Percentiles rank a stretch among this genome's conserved stretches.
Evolutionary conservation across 192 early-diverging fungal species (phyloP).

Genomic region (Helicostylum pulchrum): DNA sequence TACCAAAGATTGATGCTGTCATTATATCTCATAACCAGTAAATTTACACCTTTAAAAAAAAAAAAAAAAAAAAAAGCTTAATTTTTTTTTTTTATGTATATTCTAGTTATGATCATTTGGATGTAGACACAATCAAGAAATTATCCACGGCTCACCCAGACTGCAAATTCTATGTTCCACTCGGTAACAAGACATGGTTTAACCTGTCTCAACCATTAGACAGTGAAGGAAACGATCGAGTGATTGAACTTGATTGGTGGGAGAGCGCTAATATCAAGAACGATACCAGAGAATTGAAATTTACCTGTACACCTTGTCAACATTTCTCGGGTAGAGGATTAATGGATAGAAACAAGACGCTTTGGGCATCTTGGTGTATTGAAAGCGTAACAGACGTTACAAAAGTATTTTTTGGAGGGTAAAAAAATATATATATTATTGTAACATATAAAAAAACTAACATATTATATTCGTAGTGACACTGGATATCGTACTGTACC

Average conservation of each 20-base stretch:
- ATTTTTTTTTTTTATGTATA: neutral
- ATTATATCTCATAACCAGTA: slow-evolving; percentile 81
- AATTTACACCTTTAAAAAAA: neutral
- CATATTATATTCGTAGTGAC: slow-evolving; percentile 55
- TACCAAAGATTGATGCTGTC: slow-evolving; percentile 70
- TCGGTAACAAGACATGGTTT: slow-evolving; percentile 73
- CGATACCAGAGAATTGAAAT: slow-evolving; percentile 6
- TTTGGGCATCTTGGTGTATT: slow-evolving; percentile 80
- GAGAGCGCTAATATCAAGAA: neutral
- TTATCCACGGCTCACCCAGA: slow-evolving; percentile 48
- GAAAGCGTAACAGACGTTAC: slow-evolving; percentile 35
- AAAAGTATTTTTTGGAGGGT: slow-evolving; percentile 62
- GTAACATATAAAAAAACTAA: neutral
- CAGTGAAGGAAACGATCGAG: slow-evolving; percentile 3
- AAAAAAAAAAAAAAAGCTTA: too few relatives aligned
- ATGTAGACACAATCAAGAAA: slow-evolving; percentile 58
- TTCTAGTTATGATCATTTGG: slow-evolving; percentile 74
- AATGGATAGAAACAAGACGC: slow-evolving; percentile 64
- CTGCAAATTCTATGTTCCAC: slow-evolving; percentile 67
- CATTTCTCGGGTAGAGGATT: slow-evolving; percentile 65
- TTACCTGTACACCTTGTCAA: slow-evolving; percentile 70
- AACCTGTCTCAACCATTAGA: slow-evolving; percentile 11
- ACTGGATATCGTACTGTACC: slow-evolving; percentile 74
- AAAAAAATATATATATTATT: slow-evolving; percentile 2
- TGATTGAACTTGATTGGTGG: slow-evolving; percentile 23